These are phyloP conservation scores for Phialocephala sp. DNA, from an alignment of 2,329 filamentous ascomycete genomes.

Conservation along the genomic window DNA sequence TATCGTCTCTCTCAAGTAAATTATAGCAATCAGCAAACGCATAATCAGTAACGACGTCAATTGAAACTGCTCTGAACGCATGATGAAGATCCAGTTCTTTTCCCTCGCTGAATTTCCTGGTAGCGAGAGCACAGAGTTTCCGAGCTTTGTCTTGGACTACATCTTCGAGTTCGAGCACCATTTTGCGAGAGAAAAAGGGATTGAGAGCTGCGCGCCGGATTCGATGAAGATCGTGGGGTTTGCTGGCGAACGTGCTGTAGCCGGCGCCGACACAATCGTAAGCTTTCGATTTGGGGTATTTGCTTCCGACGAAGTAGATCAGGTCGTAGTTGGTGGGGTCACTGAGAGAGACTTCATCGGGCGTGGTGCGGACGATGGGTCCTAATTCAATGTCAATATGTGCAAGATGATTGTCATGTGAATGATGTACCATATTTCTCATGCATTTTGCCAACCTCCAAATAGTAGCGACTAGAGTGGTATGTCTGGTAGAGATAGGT, in stretches of 20 bases:
- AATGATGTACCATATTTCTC: conserved; percentile 30
- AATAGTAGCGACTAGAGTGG: conserved; percentile 27
- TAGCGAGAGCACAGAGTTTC: conserved; percentile 30
- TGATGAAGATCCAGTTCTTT: conserved; percentile 38
- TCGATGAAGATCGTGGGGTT: conserved; percentile 14
- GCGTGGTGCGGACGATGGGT: conserved; percentile 41
- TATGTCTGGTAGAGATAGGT: conserved; percentile 35
- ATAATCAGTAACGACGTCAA: conserved; percentile 44
- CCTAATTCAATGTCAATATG: conserved; percentile 23
- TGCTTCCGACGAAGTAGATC: conserved; percentile 33
- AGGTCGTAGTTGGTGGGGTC: conserved; percentile 39
- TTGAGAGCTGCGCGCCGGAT: conserved; percentile 30
- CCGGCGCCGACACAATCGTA: conserved; percentile 26
- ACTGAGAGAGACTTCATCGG: conserved; percentile 39
- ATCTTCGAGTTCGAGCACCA: conserved; percentile 39
- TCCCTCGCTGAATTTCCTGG: conserved; percentile 21
- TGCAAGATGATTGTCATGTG: background rate
- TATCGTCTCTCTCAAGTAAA: conserved; percentile 38
- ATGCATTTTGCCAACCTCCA: conserved; percentile 29
- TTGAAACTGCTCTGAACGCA: conserved; percentile 38
- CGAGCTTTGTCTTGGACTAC: conserved; percentile 37
- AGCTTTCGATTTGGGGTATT: conserved; percentile 33
- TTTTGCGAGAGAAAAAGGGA: conserved; percentile 41
- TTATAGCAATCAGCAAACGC: conserved; percentile 42
- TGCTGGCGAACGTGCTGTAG: conserved; percentile 21